phyloP scores from a whole-genome alignment of 352 stramenopile genomes.

The Phytophthora europaea region DNA sequence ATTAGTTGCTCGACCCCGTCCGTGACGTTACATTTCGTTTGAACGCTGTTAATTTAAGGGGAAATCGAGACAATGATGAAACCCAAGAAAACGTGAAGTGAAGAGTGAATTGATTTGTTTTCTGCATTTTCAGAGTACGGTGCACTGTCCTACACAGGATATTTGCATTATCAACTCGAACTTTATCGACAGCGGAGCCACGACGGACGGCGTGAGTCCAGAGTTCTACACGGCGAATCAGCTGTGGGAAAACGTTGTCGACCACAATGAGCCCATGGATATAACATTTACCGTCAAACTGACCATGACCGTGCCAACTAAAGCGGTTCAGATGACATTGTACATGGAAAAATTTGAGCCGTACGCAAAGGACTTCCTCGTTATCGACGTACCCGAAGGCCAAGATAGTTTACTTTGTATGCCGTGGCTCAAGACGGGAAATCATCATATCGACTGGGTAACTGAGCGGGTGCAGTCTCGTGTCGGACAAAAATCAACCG shows the following conservation, averaged over 20 bases:
- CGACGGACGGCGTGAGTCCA: conserved; percentile 22
- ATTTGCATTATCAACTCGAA: conserved; percentile 26
- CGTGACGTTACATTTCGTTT: not conserved
- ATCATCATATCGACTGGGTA: conserved; percentile 30
- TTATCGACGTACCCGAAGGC: conserved; percentile 12
- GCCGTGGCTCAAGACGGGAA: conserved; percentile 11
- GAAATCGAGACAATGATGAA: conserved; percentile 11
- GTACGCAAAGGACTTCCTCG: conserved; percentile 19
- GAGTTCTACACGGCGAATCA: conserved; percentile 6
- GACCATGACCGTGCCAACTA: conserved; percentile 9
- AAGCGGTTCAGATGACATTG: conserved; percentile 8
- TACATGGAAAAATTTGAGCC: conserved; percentile 16
- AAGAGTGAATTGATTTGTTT: conserved; percentile 13
- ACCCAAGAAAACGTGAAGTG: not conserved
- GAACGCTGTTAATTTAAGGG: not conserved
- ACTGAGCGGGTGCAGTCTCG: not conserved
- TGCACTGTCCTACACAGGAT: conserved; percentile 5
- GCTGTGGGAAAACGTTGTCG: conserved; percentile 8
- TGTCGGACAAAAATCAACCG: too few species aligned
- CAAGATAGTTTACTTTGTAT: conserved; percentile 24
- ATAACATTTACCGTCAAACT: conserved; percentile 13
- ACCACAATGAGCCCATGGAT: conserved; percentile 12
- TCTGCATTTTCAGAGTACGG: conserved; percentile 12
- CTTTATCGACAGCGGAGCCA: conserved; percentile 27
- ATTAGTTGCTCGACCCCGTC: conserved; percentile 2